Evolutionary conservation across 441 rosid genomes (phyloP).

Genomic region (Adansonia gregorii): DNA sequence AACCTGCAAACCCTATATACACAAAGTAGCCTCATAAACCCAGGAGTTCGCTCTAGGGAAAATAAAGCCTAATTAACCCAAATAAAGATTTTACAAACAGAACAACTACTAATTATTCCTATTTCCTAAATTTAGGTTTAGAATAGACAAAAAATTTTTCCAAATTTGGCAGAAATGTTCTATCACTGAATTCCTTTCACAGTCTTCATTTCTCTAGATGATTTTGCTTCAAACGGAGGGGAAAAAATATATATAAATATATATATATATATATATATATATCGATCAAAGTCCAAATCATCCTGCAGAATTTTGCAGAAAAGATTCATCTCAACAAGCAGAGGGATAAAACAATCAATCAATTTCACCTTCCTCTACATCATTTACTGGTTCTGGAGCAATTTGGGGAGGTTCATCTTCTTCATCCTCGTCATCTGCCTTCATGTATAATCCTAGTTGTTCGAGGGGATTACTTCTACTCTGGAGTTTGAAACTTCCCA

Average conservation of each 20-base stretch:
- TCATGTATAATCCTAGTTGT: slow-evolving; percentile 82
- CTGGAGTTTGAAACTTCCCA: slow-evolving; percentile 75
- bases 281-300: no score
- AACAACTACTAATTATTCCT: background rate
- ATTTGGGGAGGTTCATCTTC: slow-evolving; percentile 58
- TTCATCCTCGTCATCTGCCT: slow-evolving; percentile 77
- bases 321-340: background rate
- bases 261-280: no score
- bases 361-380: slow-evolving; percentile 57
- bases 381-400: slow-evolving; percentile 43
- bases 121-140: background rate
- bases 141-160: background rate
- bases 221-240: background rate
- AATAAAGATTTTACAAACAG: background rate
- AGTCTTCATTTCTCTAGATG: background rate
- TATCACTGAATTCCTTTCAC: background rate
- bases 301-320: background rate
- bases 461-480: slow-evolving; percentile 77
- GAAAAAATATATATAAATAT: no score
- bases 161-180: background rate
- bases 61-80: background rate
- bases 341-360: slow-evolving; percentile 26
- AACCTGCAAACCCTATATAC: background rate
- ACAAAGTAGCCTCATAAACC: background rate
- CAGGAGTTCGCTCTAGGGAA: background rate